These are phyloP conservation scores for Clarkia xantiana DNA, from an alignment of 345 rosid genomes.

Conservation along the genomic window DNA sequence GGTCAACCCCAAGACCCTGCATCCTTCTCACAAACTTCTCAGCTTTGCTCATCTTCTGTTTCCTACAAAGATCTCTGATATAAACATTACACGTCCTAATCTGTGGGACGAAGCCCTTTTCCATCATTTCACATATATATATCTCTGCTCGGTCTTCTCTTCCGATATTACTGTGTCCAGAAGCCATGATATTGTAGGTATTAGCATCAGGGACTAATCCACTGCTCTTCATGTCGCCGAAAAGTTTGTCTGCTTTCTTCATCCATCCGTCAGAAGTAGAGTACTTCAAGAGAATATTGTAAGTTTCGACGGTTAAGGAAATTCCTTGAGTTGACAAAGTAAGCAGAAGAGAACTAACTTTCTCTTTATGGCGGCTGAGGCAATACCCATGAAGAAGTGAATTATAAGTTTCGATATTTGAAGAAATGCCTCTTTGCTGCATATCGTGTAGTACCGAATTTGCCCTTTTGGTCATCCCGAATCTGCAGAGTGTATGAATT, in stretches of 20 bases:
- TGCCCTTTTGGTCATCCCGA: conserved; percentile 71
- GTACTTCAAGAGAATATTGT: conserved; percentile 54
- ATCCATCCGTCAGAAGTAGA: conserved; percentile 32
- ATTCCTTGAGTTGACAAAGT: conserved; percentile 44
- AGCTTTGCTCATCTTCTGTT: conserved; percentile 66
- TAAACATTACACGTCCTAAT: conserved; percentile 68
- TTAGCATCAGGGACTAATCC: conserved; percentile 48
- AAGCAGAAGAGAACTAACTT: conserved; percentile 35
- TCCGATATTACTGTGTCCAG: conserved; percentile 59
- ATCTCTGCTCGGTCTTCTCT: conserved; percentile 47
- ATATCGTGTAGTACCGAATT: conserved; percentile 35
- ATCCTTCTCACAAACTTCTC: conserved; percentile 68
- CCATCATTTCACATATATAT: conserved; percentile 64
- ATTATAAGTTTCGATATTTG: conserved; percentile 51
- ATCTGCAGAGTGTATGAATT: conserved; percentile 46
- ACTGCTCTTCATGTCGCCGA: conserved; percentile 42
- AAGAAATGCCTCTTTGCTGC: conserved; percentile 33
- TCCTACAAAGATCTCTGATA: conserved; percentile 44
- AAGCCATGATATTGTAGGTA: conserved; percentile 50
- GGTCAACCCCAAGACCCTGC: conserved; percentile 41
- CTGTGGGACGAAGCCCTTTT: conserved; percentile 58
- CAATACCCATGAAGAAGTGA: conserved; percentile 59
- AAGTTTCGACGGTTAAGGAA: conserved; percentile 45
- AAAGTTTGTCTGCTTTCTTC: conserved; percentile 35
- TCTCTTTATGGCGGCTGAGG: conserved; percentile 34